Evolutionary conservation across 371 early-diverging fungal genomes (phyloP), one percentile per base, ranked within the genome.

Genomic region (Saksenaea oblongispora): DNA sequence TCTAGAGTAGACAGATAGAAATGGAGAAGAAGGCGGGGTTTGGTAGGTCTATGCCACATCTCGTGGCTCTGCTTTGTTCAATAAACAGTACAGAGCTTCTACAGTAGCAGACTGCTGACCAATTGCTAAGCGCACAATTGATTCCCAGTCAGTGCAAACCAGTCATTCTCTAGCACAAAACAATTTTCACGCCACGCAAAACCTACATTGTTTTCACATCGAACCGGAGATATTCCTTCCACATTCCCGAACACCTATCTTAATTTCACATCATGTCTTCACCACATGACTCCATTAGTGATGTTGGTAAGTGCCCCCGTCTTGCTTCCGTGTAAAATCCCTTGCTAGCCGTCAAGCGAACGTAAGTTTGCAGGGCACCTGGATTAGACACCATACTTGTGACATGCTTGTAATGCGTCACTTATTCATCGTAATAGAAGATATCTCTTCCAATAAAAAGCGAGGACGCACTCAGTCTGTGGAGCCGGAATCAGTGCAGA

Each of bases 401-500:
- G 13, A 34, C 17, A 9, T 44, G 22, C 51, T 54, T 15, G 22
- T 27, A 34, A n/a, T 26, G 26, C 3, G 27, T 24, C 2, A 15
- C 31, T 27, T 41, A 34, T 59, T 27, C 26, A 37, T 59, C 34
- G n/a, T 42, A 34, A 22, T 70, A 75, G 76, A 79, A 35, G 79
- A 79, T 44, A 61, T 67, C 59, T 62, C 67, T 17, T 63, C 70
- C 36, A 73, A 73, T 41, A 77, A 75, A 42, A 80, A 80, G 53
- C 67, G 80, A 70, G 78, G 71, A 54, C 75, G 80, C 59, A 78
- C 77, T 35, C 73, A 73, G 34, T 80, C 80, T 22, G 78, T 70
- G 39, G 80, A 80, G 51, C 80, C 80, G 34, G 54, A 34, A 42
- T 22, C 61, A 37, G 27, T 61, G 10, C 41, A 61, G 10, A 53